phyloP scores from a whole-genome alignment of 2,329 filamentous ascomycete genomes.

The Penicillium palitans region DNA sequence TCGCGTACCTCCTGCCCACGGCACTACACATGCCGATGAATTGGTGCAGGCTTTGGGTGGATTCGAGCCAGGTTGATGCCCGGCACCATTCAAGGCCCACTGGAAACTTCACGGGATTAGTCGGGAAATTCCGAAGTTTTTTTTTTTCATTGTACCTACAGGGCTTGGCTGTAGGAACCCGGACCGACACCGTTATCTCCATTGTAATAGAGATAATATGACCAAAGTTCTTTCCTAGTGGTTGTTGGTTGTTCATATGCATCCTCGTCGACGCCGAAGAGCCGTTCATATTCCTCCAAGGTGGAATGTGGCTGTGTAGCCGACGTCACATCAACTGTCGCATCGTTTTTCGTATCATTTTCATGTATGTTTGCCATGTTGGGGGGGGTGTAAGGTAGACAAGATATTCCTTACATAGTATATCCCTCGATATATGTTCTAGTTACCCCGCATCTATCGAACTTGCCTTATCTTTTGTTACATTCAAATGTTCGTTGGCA shows the following conservation, averaged over 20 bases:
- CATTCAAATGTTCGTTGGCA: background rate
- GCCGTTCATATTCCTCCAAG: conserved; percentile 34
- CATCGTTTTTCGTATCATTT: conserved; percentile 17
- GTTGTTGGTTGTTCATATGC: conserved; percentile 42
- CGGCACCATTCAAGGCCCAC: conserved; percentile 41
- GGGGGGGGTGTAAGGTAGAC: background rate
- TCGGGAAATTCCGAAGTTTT: background rate
- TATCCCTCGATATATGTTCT: background rate
- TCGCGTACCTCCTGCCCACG: conserved; percentile 41
- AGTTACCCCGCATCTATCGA: background rate
- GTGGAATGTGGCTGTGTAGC: conserved; percentile 16
- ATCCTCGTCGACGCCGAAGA: conserved; percentile 42
- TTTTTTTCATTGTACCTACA: conserved; percentile 25
- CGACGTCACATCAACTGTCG: conserved; percentile 2
- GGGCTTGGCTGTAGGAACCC: conserved; percentile 43
- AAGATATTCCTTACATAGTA: background rate
- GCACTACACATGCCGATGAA: conserved; percentile 42
- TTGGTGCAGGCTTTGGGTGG: conserved; percentile 33
- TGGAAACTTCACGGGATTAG: conserved; percentile 36
- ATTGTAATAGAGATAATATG: conserved; percentile 49
- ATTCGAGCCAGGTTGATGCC: conserved; percentile 40
- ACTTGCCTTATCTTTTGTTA: background rate
- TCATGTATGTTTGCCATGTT: background rate
- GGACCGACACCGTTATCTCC: conserved; percentile 48
- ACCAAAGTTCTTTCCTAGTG: conserved; percentile 44